Evolutionary conservation across 2,329 filamentous ascomycete genomes (phyloP).

Genomic region (Teratosphaeria viscida): DNA sequence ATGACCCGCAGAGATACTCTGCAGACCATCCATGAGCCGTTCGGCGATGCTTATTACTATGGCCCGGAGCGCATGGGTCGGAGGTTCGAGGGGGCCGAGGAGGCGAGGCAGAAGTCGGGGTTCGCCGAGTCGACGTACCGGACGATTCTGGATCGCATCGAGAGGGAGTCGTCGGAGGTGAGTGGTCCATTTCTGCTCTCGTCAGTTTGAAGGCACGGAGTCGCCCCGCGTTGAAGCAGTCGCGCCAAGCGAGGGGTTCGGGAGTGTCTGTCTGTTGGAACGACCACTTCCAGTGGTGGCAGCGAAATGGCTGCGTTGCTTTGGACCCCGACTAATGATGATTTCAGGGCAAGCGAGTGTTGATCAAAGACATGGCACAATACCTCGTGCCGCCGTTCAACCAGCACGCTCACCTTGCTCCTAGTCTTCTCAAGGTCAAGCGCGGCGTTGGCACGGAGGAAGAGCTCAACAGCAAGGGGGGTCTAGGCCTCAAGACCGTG

Average conservation of each 20-base stretch:
- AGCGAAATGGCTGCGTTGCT: not conserved
- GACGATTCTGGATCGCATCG: slow-evolving; percentile 67
- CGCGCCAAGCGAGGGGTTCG: not conserved
- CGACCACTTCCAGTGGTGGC: not conserved
- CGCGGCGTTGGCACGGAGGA: slow-evolving; percentile 48
- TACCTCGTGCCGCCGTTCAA: slow-evolving; percentile 72
- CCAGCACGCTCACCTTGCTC: slow-evolving; percentile 59
- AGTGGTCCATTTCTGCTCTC: slow-evolving; percentile 18
- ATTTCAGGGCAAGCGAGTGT: slow-evolving; percentile 71
- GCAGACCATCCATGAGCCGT: slow-evolving; percentile 84
- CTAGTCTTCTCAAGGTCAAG: slow-evolving; percentile 54
- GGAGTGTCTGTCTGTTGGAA: not conserved
- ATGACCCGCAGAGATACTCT: slow-evolving; percentile 83
- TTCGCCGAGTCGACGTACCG: slow-evolving; percentile 61
- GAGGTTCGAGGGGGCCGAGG: slow-evolving; percentile 64
- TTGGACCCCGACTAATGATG: slow-evolving; percentile 4
- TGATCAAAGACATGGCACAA: slow-evolving; percentile 97
- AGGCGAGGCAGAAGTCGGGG: slow-evolving; percentile 46
- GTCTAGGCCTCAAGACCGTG: slow-evolving; percentile 1
- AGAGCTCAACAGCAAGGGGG: slow-evolving; percentile 12
- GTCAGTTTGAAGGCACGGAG: not conserved
- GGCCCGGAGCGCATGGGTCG: slow-evolving; percentile 77
- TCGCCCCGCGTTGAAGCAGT: not conserved
- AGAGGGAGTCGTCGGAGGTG: slow-evolving; percentile 64
- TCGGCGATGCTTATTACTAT: slow-evolving; percentile 93